Percentiles rank a stretch among this genome's conserved stretches.
Conservation (phyloP, 805 yeast genomes). For the Metschnikowia bowlesiae region DNA sequence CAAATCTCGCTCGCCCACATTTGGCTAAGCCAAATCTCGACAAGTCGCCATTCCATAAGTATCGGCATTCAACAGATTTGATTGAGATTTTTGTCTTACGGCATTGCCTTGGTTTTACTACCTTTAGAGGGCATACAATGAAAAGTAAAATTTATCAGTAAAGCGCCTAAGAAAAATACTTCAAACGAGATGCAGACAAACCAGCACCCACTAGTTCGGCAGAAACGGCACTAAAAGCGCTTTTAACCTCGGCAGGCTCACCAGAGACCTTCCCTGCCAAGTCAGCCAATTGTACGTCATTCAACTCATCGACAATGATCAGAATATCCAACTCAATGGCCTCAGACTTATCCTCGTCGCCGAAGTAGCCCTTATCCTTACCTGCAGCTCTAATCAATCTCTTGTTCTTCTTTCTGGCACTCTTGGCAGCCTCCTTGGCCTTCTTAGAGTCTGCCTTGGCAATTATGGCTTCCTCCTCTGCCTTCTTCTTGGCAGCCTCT, state of each 20-base stretch:
- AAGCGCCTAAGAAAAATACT: conserved; percentile 39
- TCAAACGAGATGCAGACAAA: conserved; percentile 47
- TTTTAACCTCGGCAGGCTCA: conserved; percentile 55
- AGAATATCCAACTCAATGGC: conserved; percentile 77
- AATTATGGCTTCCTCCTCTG: conserved; percentile 52
- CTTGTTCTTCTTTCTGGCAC: conserved; percentile 97
- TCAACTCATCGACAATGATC: conserved; percentile 70
- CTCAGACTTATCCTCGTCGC: conserved; percentile 65
- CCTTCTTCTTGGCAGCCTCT: conserved; percentile 70
- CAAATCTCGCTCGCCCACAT: too few species aligned
- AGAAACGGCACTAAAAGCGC: conserved; percentile 53
- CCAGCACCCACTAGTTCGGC: conserved; percentile 51
- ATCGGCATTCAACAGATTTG: too few species aligned
- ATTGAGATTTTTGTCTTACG: too few species aligned
- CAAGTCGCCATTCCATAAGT: too few species aligned
- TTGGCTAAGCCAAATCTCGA: too few species aligned
- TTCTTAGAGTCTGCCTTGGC: conserved; percentile 63
- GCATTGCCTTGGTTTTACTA: too few species aligned
- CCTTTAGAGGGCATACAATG: too few species aligned
- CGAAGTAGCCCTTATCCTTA: conserved; percentile 82
- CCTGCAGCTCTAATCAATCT: conserved; percentile 76
- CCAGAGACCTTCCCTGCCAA: conserved; percentile 64
- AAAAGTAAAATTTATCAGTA: not conserved
- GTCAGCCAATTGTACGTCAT: conserved; percentile 72
- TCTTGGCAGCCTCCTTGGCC: conserved; percentile 94